Evolutionary conservation across 2,329 filamentous ascomycete species (phyloP), one percentile per base, ranked within the genome.

Genomic region (Colletotrichum chrysophilum): DNA sequence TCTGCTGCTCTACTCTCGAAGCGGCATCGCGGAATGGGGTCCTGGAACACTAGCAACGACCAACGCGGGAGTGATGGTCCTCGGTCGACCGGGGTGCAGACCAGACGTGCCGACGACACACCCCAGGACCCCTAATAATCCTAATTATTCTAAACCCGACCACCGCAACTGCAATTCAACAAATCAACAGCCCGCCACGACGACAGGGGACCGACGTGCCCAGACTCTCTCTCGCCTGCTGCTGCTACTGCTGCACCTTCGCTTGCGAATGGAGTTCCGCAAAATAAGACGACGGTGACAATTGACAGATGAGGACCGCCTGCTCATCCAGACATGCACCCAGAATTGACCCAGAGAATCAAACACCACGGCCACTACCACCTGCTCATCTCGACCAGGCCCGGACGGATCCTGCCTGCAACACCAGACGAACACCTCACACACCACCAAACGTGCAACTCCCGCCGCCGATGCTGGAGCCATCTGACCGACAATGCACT

Each of bases 121-220:
- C 64, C 73, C 70, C 70, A 75, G 70, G 73, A 73, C 73, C 73
- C 73, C 65, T 75, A 73, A 68, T 64, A 72, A 73, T 75, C 62
- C 56, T 71, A 66, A 71, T 71, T 43, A 71, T 36, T 36, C 36
- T 48, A 43, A 48, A 38, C 18, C 30, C 21, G 38, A 48, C n/a
- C 32, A 48, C 43, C 43, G 43, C 43, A 48, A 48, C 43, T 48
- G n/a, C 43, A 43, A 36, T 56, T 73, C 69, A 64, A 72, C 73
- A 68, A 73, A 68, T 73, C 67, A 34, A 34, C 38, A 12, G 21
- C 32, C 43, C 34, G 56, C 30, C 48, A 55, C 34, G 34, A 72
- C 14, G 56, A 73, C 70, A 68, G 64, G 73, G 70, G 43, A 14
- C 8, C 21, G 58, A 32, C 38, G 13, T 28, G 62, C 72, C 69